Percentiles rank a stretch among this genome's conserved stretches.
Evolutionary conservation across 1,284 basidiomycete species (phyloP).

Genomic region (Wolfiporia cocos): DNA sequence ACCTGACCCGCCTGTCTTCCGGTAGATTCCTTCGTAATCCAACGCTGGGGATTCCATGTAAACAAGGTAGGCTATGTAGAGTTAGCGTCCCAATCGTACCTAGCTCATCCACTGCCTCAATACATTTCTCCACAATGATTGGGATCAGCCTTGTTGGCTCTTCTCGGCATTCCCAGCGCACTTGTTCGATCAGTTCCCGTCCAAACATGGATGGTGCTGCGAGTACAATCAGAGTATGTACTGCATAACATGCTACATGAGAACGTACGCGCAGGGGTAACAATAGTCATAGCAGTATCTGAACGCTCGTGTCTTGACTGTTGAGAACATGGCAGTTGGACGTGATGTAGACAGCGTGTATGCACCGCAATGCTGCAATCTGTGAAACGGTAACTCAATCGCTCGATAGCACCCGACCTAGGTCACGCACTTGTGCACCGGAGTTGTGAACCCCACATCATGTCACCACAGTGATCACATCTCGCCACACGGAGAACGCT

Average conservation of each 20-base stretch:
- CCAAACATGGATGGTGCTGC: constrained; percentile 89
- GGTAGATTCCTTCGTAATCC: constrained; percentile 94
- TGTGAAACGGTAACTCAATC: constrained; percentile 21
- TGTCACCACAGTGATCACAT: constrained; percentile 95
- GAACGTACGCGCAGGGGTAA: constrained; percentile 45
- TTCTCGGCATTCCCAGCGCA: constrained; percentile 62
- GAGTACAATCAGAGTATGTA: constrained; percentile 5
- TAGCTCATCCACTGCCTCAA: constrained; percentile 82
- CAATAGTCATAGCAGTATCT: constrained; percentile 29
- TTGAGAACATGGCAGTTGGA: constrained; percentile 53
- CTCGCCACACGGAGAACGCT: constrained; percentile 85
- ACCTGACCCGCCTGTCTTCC: constrained; percentile 91
- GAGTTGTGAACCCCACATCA: constrained; percentile 96
- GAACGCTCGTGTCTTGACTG: constrained; percentile 27
- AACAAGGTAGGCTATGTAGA: no score
- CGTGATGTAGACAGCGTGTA: constrained; percentile 60
- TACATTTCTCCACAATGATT: constrained; percentile 92
- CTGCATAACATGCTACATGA: not conserved
- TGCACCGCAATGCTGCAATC: constrained; percentile 72
- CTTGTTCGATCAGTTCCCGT: constrained; percentile 81
- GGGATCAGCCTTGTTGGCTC: constrained; percentile 70
- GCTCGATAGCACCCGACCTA: constrained; percentile 1
- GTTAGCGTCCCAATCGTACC: constrained; percentile 68
- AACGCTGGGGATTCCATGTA: constrained; percentile 47
- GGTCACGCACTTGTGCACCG: constrained; percentile 73